A percentile compares a stretch with the other conserved stretches of the same genome.
These are phyloP conservation scores for Mitragyna speciosa DNA, from an alignment of 257 asterid genomes.

Conservation along the genomic window DNA sequence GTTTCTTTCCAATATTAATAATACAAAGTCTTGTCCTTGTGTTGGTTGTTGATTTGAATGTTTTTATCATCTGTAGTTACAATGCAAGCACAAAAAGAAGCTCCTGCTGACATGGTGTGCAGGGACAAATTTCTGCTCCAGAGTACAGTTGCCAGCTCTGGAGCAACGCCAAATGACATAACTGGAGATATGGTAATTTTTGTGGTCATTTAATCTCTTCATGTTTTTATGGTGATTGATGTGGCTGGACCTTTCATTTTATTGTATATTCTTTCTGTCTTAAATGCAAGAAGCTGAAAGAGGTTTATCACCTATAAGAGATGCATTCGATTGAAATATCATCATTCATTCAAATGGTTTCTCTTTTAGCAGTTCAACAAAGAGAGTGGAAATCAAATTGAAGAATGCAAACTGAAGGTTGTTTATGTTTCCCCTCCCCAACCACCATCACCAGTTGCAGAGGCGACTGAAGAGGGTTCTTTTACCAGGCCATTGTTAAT, in stretches of 20 bases:
- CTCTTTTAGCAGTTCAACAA: constrained; percentile 50
- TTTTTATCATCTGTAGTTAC: constrained; percentile 39
- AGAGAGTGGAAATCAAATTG: constrained; percentile 58
- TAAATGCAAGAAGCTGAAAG: constrained; percentile 6
- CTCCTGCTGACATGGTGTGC: constrained; percentile 80
- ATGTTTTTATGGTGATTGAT: not conserved
- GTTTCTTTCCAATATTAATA: not conserved
- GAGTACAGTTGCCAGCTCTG: constrained; percentile 60
- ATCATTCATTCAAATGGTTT: constrained; percentile 8
- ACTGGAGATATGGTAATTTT: constrained; percentile 65
- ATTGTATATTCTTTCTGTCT: not conserved
- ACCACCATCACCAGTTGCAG: constrained; percentile 70
- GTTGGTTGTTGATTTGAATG: constrained; percentile 9
- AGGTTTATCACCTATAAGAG: not conserved
- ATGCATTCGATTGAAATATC: not conserved
- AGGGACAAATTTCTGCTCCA: constrained; percentile 88
- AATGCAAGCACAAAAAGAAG: constrained; percentile 76
- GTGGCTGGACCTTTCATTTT: not conserved
- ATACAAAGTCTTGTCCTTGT: not conserved
- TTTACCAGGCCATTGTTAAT: constrained; percentile 39
- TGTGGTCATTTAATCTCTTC: not conserved
- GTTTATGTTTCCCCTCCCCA: constrained; percentile 60
- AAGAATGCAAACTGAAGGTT: constrained; percentile 77
- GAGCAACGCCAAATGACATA: constrained; percentile 46
- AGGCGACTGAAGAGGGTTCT: constrained; percentile 67